Base-by-base conservation (phyloP, 352 stramenopile species). In the Blastocystis sp. region DNA sequence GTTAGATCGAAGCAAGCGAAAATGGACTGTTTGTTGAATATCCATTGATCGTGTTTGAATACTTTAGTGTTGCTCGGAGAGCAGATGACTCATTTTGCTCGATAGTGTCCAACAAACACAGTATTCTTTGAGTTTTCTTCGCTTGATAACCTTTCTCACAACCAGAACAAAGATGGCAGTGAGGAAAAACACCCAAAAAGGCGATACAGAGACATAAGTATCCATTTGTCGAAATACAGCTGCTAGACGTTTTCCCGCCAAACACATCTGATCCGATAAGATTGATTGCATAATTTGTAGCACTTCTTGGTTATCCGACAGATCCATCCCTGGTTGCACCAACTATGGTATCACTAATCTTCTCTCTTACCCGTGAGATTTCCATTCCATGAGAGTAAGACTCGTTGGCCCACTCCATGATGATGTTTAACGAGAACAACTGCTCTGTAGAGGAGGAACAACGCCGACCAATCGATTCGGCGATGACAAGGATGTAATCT, bases 1-100 rank as follows among this genome's bases (percentile, higher is more conserved):
- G 69, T 90, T 99, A 45, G 55, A 88, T 43, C 54, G 77, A 23
- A 66, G 56, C 9, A 64, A 53, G 26, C 29, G 47, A 34, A 11
- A 66, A 45, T 84, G 54, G 5, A 41, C 34, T 84, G 45, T 37
- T 26, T 80, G 50, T 62, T 39, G 4, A 7, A 63, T 23, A 63
- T 0, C 29, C 39, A 15, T 26, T 39, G 47, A 2, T 50, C 23
- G 15, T 26, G 9, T 9, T 53, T 15, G 64, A 4, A 29, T n/a
- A 76, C 9, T 43, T 53, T 11, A 11, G 64, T 8, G 3, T 0
- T 43, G 26, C 7, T 18, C 13, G 59, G 6, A 37, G 1, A 43
- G 18, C 6, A 20, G 20, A 79, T 7, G 20, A 45, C 20, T 79
- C 26, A 1, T 41, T 41, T 79, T 15, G 63, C 4, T 53, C 11